Evolutionary conservation across 441 rosid genomes (phyloP), one percentile per base, ranked within the genome.

Genomic region (Hura crepitans): DNA sequence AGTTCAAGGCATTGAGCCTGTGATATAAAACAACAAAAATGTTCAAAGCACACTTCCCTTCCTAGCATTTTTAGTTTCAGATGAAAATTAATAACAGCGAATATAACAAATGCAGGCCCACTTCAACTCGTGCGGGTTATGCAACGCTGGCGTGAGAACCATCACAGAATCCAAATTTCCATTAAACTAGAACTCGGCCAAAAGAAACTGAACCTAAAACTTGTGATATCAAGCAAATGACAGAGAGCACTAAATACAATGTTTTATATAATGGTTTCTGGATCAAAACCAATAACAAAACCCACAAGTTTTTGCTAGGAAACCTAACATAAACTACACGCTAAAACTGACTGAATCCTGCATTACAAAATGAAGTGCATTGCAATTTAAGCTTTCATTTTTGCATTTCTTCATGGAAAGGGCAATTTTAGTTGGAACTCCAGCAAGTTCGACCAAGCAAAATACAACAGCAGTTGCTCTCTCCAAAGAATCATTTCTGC

Each of bases 291-390:
- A 69, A 67, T 17, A 70, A 56, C 62, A 6, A 20, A 51, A 62
- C 27, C 47, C 61, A 3, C n/a, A 42, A 2, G 51, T 42, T 74
- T 33, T 47, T 35, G 5, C 0, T 6, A 3, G 1, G 50, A 53
- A 58, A 57, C 25, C 20, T n/a, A 66, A 35, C 23, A 56, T 2
- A 31, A 14, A 66, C 71, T 70, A 66, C 71, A 69, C 28, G 4
- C 60, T 66, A 56, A 65, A 15, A 69, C 70, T 39, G 22, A 18
- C 69, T 22, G 39, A 50, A 27, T 57, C 68, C 67, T 27, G 70
- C 73, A 76, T 23, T 35, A 55, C 68, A 68, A 25, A 72, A 63
- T 58, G 46, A 49, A 5, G 63, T 13, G 58, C 73, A 47, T 37
- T 12, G 20, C 13, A 42, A 35, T 55, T 35, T 0, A 13, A 69